Evolutionary conservation across 495 filamentous ascomycete species (phyloP).

Genomic region (Cercophora scortea): DNA sequence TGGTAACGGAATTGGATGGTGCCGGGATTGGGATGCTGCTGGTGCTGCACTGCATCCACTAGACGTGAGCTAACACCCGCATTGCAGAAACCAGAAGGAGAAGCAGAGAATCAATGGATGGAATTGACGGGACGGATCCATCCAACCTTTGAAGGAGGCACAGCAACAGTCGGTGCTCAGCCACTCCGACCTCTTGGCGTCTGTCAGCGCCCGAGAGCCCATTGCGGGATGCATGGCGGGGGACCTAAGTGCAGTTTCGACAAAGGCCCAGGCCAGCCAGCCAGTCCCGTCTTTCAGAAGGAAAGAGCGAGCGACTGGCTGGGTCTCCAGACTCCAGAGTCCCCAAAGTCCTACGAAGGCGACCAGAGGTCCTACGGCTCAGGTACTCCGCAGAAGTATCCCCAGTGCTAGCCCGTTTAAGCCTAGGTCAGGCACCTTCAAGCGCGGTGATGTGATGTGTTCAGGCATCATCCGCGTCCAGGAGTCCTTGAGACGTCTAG

Average conservation of each 20-base stretch:
- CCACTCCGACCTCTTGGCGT: slow-evolving; percentile 4
- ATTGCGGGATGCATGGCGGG: too few species aligned
- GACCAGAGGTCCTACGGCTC: slow-evolving; percentile 17
- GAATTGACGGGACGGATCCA: neutral
- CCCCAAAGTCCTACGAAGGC: slow-evolving; percentile 22
- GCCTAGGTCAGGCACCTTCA: slow-evolving; percentile 26
- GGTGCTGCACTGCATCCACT: neutral
- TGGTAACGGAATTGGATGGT: too few species aligned
- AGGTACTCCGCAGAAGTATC: too few species aligned
- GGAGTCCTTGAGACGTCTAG: too few species aligned
- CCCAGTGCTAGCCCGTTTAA: slow-evolving; percentile 2
- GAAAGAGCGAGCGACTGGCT: too few species aligned
- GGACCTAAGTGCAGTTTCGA: too few species aligned
- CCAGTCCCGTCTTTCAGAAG: too few species aligned
- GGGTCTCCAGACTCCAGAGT: neutral
- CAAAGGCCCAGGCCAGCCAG: too few species aligned
- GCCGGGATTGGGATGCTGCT: neutral
- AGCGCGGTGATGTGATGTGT: slow-evolving; percentile 2
- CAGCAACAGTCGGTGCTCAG: slow-evolving; percentile 15
- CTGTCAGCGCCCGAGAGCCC: too few species aligned
- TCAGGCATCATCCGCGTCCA: slow-evolving; percentile 6
- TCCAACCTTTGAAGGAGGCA: slow-evolving; percentile 3
- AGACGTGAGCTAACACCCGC: neutral
- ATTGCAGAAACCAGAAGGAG: neutral
- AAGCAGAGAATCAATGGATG: neutral